Base-by-base conservation (phyloP, 1,284 basidiomycete genomes). In the Agaricales sp. region DNA sequence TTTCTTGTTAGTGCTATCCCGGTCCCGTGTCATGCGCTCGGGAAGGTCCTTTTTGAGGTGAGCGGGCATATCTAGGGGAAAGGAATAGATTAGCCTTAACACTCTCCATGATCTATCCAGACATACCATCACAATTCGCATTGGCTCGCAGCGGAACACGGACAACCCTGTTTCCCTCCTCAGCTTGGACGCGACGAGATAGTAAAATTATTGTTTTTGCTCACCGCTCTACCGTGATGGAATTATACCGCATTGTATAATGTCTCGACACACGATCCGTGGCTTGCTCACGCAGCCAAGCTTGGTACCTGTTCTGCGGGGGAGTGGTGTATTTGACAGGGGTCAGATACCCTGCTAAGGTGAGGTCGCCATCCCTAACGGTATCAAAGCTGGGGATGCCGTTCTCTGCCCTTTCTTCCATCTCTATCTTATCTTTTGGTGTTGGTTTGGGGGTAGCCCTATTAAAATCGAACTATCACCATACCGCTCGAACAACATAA, bases 281-380 rank as follows among this genome's bases (percentile, higher is more conserved):
- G 23, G 45, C 51, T 50, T 56, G 60, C 39, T 61, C 59, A 47
- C 82, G 67, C 46, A 79, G 57, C 70, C 71, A 75, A 43, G 59
- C 61, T 58, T 86, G 82, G 58, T 78, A 87, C 4, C 71, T 63
- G 48, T 74, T 82, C 46, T 70, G 65, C 0, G 82, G 79, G 20
- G 56, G 54, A 4, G 59, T 61, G 1, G 60, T 55, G 55, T 86
- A 80, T n/a, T 57, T 47, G 0, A 59, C 60, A 3, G 73, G 67
- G 4, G 65, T 55, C 1, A 63, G 58, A 55, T 69, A 86, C 1
- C 83, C 83, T 48, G 70, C 61, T 47, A 62, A 63, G 3, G 23
- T 43, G 16, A 22, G 11, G 43, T 39, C 16, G 19, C 19, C n/a
- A 2, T 26, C 23, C 18, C 35, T 25, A 8, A 47, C 51, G 1